phyloP scores from a whole-genome alignment of 78 protist species.

The Dictyostelium purpureum region DNA sequence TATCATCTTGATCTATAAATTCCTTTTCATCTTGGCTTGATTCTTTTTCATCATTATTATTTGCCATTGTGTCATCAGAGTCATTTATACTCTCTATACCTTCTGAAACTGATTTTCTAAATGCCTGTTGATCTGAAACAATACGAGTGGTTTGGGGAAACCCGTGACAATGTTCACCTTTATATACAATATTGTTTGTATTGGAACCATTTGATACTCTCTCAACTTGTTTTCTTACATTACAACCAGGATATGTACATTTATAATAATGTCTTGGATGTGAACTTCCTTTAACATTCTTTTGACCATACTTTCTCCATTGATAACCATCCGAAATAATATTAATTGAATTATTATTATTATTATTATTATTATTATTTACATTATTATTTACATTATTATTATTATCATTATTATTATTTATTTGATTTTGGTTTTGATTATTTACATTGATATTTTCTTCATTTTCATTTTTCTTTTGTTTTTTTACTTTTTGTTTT shows the following conservation, averaged over 20 bases:
- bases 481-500: not conserved
- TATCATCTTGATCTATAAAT: not conserved
- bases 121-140: slow-evolving; percentile 48
- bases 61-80: not conserved
- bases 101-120: slow-evolving; percentile 46
- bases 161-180: slow-evolving; percentile 67
- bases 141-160: slow-evolving; percentile 56
- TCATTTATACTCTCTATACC: slow-evolving; percentile 6
- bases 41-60: slow-evolving; percentile 2
- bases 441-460: not conserved
- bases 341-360: not conserved
- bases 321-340: slow-evolving; percentile 49
- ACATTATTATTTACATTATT: not conserved
- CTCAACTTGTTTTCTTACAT: slow-evolving; percentile 64
- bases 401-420: not conserved
- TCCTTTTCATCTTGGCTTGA: not conserved
- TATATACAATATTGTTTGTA: not conserved
- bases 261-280: slow-evolving; percentile 76
- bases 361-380: slow-evolving; percentile 1
- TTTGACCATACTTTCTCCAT: slow-evolving; percentile 79
- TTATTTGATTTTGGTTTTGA: not conserved
- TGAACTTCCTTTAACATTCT: slow-evolving; percentile 60
- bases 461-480: not conserved
- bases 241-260: slow-evolving; percentile 62
- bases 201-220: not conserved